phyloP scores from a whole-genome alignment of 345 rosid genomes.

The Corchorus capsularis region DNA sequence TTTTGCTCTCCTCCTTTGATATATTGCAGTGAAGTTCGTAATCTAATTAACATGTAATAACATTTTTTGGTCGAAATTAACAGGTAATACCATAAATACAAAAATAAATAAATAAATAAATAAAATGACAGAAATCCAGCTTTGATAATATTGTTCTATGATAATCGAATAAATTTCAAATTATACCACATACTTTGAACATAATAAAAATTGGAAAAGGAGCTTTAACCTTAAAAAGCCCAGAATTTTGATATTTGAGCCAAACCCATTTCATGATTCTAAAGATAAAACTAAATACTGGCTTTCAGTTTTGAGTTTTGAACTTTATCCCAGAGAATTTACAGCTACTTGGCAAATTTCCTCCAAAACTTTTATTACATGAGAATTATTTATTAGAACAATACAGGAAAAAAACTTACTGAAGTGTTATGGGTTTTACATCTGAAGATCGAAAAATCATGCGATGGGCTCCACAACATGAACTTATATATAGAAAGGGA shows the following conservation, averaged over 20 bases:
- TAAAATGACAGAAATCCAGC: neutral
- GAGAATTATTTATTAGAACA: neutral
- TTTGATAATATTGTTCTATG: neutral
- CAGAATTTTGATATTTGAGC: neutral
- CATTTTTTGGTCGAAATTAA: neutral
- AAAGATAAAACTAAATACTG: neutral
- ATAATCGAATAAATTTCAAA: neutral
- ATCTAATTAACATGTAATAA: neutral
- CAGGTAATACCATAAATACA: neutral
- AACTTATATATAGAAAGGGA: neutral
- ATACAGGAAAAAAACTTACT: neutral
- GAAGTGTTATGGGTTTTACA: neutral
- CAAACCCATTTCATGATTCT: neutral
- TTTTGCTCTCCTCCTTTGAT: neutral
- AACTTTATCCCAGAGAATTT: neutral
- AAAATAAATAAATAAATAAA: neutral
- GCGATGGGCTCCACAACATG: conserved; percentile 1
- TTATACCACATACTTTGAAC: neutral
- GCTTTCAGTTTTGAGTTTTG: neutral
- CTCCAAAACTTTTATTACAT: neutral
- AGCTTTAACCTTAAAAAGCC: neutral
- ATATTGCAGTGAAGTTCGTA: neutral
- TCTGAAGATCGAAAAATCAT: neutral
- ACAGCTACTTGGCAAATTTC: neutral
- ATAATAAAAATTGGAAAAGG: neutral